These are phyloP conservation scores for Cordia subcordata DNA, from an alignment of 257 asterid genomes.

Conservation along the genomic window DNA sequence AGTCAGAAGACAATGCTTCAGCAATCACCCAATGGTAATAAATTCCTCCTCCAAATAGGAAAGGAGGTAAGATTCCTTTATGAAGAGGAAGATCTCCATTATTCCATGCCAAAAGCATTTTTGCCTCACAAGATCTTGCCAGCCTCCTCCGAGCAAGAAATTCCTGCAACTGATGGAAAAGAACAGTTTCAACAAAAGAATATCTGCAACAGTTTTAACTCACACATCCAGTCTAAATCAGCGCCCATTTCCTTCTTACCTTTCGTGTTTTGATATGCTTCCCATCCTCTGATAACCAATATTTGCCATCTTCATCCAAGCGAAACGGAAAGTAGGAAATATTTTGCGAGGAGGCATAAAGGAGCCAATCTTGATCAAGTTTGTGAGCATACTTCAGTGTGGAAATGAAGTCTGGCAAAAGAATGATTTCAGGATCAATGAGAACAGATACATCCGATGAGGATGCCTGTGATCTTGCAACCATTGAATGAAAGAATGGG, in stretches of 20 bases:
- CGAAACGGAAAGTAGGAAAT: slow-evolving; percentile 50
- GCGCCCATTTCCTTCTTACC: slow-evolving; percentile 39
- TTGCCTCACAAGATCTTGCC: slow-evolving; percentile 30
- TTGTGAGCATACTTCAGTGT: slow-evolving; percentile 57
- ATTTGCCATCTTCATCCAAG: slow-evolving; percentile 49
- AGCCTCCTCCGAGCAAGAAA: slow-evolving; percentile 29
- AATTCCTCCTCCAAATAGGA: slow-evolving; percentile 65
- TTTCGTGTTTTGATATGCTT: slow-evolving; percentile 25
- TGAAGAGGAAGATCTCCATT: slow-evolving; percentile 79
- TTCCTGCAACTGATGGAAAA: slow-evolving; percentile 67
- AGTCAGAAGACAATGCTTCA: slow-evolving; percentile 74
- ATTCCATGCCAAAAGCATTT: slow-evolving; percentile 87
- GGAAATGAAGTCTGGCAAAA: slow-evolving; percentile 60
- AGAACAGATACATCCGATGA: slow-evolving; percentile 66
- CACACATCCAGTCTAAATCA: slow-evolving; percentile 13
- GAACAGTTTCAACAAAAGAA: slow-evolving; percentile 7
- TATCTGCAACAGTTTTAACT: background rate
- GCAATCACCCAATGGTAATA: slow-evolving; percentile 75
- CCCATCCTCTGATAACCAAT: slow-evolving; percentile 51
- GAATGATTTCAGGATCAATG: slow-evolving; percentile 71
- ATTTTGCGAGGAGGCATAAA: slow-evolving; percentile 47
- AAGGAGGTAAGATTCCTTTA: slow-evolving; percentile 82
- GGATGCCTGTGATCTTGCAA: slow-evolving; percentile 73
- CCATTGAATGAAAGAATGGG: slow-evolving; percentile 91
- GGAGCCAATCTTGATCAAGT: slow-evolving; percentile 92